phyloP scores from a whole-genome alignment of 352 stramenopile genomes.

The Phytophthora pisi region DNA sequence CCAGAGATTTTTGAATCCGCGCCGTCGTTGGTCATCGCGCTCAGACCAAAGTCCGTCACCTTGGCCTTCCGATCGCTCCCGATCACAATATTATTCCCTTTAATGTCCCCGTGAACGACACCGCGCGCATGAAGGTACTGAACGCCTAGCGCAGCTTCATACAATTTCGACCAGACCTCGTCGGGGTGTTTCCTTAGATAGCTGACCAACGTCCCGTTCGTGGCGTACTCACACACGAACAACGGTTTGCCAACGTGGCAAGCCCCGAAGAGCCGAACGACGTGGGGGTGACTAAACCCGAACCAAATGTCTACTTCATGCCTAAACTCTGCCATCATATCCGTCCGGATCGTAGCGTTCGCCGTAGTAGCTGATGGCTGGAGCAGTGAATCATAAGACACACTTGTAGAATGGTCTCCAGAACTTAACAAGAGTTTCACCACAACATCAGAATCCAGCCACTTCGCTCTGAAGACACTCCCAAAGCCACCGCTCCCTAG shows the following conservation, averaged over 20 bases:
- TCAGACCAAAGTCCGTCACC: conserved; percentile 6
- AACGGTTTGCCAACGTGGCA: conserved; percentile 18
- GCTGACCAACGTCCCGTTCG: conserved; percentile 9
- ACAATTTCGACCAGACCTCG: too few relatives aligned
- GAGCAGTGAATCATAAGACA: background rate
- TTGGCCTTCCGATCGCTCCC: too few relatives aligned
- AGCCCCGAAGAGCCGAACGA: conserved; percentile 15
- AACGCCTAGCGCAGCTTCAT: too few relatives aligned
- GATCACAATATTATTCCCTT: too few relatives aligned
- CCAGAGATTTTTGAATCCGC: background rate
- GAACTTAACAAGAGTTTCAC: background rate
- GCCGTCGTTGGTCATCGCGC: background rate
- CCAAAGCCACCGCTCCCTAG: background rate
- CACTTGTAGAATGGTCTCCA: background rate
- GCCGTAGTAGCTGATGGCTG: background rate
- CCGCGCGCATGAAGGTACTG: too few relatives aligned
- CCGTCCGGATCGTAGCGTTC: background rate
- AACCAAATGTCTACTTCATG: conserved; percentile 17
- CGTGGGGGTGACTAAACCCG: conserved; percentile 10
- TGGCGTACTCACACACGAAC: conserved; percentile 21
- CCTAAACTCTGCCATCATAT: conserved; percentile 2
- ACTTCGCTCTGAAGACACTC: conserved; percentile 1
- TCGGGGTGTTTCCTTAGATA: background rate
- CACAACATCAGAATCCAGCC: conserved; percentile 8
- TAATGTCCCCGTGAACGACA: too few relatives aligned